Conservation (phyloP, 2,329 filamentous ascomycete species). For the Ophiostoma himal-ulmi region DNA sequence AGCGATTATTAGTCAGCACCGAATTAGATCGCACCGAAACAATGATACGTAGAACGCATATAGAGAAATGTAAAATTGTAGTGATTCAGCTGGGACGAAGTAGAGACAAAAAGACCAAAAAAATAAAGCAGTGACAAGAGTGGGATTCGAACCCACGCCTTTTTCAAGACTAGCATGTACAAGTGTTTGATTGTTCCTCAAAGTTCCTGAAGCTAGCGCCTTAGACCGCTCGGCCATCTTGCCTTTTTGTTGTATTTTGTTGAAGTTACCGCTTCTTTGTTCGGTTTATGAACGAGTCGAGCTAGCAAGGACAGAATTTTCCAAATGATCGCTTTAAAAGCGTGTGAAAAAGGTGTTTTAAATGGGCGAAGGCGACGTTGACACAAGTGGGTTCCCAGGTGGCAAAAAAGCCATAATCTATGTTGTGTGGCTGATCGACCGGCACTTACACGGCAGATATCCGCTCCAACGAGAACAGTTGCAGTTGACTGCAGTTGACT, state of each 20-base stretch:
- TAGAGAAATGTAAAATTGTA: no score
- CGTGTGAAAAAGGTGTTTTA: not conserved
- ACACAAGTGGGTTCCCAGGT: not conserved
- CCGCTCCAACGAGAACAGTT: no score
- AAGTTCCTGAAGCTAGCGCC: slow-evolving; percentile 13
- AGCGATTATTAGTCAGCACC: no score
- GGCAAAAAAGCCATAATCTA: not conserved
- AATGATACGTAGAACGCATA: no score
- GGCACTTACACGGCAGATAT: no score
- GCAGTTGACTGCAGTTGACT: no score
- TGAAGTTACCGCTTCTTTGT: not conserved
- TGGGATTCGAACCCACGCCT: slow-evolving; percentile 20
- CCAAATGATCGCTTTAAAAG: not conserved
- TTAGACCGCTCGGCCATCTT: slow-evolving; percentile 22
- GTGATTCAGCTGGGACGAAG: no score
- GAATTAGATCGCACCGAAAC: no score
- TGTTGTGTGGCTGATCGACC: no score
- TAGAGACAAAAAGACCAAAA: no score
- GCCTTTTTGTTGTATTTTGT: not conserved
- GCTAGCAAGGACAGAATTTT: not conserved
- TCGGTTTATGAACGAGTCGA: not conserved
- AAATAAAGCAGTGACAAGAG: not conserved
- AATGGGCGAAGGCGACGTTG: no score
- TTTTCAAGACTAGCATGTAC: slow-evolving; percentile 20
- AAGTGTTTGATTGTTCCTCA: not conserved